A percentile compares a stretch with the other conserved stretches of the same genome.
These are phyloP conservation scores for Pelargonium citronellum DNA, from an alignment of 441 rosid genomes.

Conservation along the genomic window DNA sequence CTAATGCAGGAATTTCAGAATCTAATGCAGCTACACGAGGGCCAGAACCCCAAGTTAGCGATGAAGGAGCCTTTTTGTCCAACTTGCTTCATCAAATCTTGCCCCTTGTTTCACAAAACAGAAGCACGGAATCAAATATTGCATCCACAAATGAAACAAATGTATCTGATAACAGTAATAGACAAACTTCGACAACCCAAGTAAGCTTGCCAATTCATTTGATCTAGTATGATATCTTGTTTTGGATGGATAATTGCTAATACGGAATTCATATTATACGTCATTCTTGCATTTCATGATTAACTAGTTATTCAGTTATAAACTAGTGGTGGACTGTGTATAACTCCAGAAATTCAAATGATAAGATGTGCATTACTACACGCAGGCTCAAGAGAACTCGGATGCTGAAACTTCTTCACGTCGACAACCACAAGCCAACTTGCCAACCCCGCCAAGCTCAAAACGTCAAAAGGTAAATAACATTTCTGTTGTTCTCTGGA, in stretches of 20 bases:
- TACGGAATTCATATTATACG: not conserved
- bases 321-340: no score
- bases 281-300: no score
- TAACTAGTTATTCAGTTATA: no score
- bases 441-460: conserved; percentile 1
- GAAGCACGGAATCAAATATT: not conserved
- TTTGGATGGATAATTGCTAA: not conserved
- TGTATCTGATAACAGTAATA: conserved; percentile 8
- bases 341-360: not conserved
- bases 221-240: not conserved
- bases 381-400: not conserved
- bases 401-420: not conserved
- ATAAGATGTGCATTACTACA: not conserved
- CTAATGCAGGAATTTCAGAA: conserved; percentile 23
- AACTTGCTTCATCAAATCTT: conserved; percentile 34
- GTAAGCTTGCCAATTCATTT: conserved; percentile 18
- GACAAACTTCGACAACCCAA: conserved; percentile 32
- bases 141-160: conserved; percentile 18
- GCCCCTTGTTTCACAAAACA: conserved; percentile 32
- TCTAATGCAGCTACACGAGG: conserved; percentile 22
- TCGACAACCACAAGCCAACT: not conserved
- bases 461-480: conserved; percentile 3
- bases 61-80: conserved; percentile 30
- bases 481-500: no score
- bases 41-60: conserved; percentile 19